These are phyloP conservation scores for Leptoxyphium fumago DNA, from an alignment of 2,329 filamentous ascomycete species.

Conservation along the genomic window DNA sequence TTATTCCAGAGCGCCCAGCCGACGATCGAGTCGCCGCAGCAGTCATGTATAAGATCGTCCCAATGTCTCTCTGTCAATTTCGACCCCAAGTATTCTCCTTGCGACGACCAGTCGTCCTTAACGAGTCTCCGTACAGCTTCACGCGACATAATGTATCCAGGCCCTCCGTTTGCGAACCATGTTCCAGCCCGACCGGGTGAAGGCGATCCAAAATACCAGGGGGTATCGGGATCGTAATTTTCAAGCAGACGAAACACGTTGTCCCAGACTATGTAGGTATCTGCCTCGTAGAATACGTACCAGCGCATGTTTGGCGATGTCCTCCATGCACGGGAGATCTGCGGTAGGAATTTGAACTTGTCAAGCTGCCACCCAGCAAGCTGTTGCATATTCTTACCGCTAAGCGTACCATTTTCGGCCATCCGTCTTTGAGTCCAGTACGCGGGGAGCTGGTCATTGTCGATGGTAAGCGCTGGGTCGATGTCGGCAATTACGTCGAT, in stretches of 20 bases:
- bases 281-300: constrained; percentile 40
- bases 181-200: constrained; percentile 22
- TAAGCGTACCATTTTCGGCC: constrained; percentile 7
- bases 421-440: constrained; percentile 7
- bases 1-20: constrained; percentile 32
- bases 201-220: constrained; percentile 34
- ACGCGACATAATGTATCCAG: constrained; percentile 33
- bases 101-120: constrained; percentile 9
- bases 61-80: constrained; percentile 20
- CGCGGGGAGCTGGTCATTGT: constrained; percentile 5
- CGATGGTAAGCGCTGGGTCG: constrained; percentile 16
- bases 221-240: constrained; percentile 27
- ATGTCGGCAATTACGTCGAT: constrained; percentile 20
- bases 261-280: constrained; percentile 33
- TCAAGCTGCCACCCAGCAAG: constrained; percentile 34
- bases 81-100: constrained; percentile 27
- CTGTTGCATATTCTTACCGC: neutral
- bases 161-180: constrained; percentile 37
- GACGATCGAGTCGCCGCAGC: constrained; percentile 36
- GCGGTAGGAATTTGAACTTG: constrained; percentile 40
- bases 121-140: constrained; percentile 31
- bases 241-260: constrained; percentile 31
- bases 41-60: constrained; percentile 30
- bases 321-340: constrained; percentile 34
- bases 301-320: constrained; percentile 32